Base-by-base conservation (phyloP, 805 yeast species). In the Kuraishia ogatae region DNA sequence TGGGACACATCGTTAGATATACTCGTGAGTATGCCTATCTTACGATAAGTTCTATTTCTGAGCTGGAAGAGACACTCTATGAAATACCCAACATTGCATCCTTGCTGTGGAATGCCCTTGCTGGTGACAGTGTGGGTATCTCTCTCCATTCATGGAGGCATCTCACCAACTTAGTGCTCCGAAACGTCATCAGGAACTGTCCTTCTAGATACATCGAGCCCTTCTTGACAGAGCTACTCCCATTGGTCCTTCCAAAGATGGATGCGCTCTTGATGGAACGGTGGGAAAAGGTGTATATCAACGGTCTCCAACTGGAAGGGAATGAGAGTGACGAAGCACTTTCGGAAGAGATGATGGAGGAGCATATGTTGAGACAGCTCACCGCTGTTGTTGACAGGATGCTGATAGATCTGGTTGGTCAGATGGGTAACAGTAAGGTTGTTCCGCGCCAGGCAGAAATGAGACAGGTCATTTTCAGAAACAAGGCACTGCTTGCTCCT, bases 341-440 rank as follows among this genome's bases (percentile, higher is more conserved):
- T 23, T 85, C 94, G n/a, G 97, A 92, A 61, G 99, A 94, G 66
- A 94, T 94, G 96, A 86, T 94, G 88, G 97, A 93, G 61, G 99
- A 94, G 66, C 97, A 93, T 68, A 79, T 93, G 75, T 73, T 93
- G 57, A 77, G 99, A 61, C 98, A 94, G 67, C 78, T 94, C 47
- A 92, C 98, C 0, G 96, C 96, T 1, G 92, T 96, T 2, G 89
- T 89, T 11, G 97, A 87, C 54, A 76, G 97, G 57, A 77, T 92
- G 64, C 70, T 94, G 59, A 89, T 92, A 69, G 98, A 93, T 66
- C 75, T 91, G 52, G 87, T 88, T 35, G 96, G 96, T 1, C 97
- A 92, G 67, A 78, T 81, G 54, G 80, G 88, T 43, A 65, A 69
- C 39, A 58, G 62, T 3, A 60, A 69, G 19, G 66, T 82, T 52